Evolutionary conservation across 1,284 basidiomycete species (phyloP).

Genomic region (Spongiforma sp.): DNA sequence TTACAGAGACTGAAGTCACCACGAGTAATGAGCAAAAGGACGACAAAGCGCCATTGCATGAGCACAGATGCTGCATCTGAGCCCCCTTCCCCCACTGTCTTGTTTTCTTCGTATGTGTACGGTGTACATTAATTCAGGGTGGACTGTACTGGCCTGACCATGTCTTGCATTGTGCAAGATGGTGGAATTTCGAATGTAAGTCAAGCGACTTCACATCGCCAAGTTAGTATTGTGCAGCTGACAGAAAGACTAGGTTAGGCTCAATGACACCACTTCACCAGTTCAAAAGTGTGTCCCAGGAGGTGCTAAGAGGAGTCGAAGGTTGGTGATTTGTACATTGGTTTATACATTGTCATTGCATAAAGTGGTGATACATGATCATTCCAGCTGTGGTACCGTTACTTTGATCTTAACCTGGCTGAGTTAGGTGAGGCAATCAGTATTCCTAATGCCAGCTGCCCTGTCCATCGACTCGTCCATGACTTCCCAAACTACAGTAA

Average conservation of each 20-base stretch:
- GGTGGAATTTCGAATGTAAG: too few relatives aligned
- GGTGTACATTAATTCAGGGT: too few relatives aligned
- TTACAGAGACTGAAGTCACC: too few relatives aligned
- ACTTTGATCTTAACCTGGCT: slow-evolving; percentile 87
- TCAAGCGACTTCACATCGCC: too few relatives aligned
- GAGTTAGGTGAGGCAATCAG: slow-evolving; percentile 96
- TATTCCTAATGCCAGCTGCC: slow-evolving; percentile 88
- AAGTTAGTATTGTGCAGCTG: too few relatives aligned
- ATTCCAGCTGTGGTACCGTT: slow-evolving; percentile 89
- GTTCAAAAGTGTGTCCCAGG: slow-evolving; percentile 88
- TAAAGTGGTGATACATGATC: slow-evolving; percentile 3
- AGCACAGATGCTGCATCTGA: too few relatives aligned
- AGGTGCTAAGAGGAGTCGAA: slow-evolving; percentile 93
- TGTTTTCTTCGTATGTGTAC: too few relatives aligned
- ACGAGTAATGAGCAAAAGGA: too few relatives aligned
- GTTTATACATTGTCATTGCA: background rate
- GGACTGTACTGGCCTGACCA: too few relatives aligned
- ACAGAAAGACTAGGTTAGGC: slow-evolving; percentile 71
- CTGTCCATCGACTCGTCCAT: slow-evolving; percentile 95
- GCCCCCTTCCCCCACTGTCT: too few relatives aligned
- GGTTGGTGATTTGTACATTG: slow-evolving; percentile 91
- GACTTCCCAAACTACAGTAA: slow-evolving; percentile 95
- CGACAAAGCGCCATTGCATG: too few relatives aligned
- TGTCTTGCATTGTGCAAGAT: too few relatives aligned
- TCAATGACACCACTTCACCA: slow-evolving; percentile 98